phyloP scores from a whole-genome alignment of 1,284 basidiomycete species.

The Xerocomus cyaneibrunnescens region DNA sequence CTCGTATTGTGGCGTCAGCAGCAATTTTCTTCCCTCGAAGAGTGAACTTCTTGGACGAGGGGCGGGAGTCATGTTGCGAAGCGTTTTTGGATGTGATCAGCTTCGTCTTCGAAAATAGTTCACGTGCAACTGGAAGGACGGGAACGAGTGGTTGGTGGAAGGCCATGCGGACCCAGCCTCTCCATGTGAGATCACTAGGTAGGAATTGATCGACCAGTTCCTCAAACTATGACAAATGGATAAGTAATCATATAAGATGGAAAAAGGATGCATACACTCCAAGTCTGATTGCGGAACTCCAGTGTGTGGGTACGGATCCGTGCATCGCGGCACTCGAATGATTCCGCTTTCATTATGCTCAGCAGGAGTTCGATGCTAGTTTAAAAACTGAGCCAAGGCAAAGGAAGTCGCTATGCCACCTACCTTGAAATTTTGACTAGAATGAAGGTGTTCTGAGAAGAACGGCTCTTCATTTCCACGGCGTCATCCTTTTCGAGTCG shows the following conservation, averaged over 20 bases:
- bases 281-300: constrained; percentile 86
- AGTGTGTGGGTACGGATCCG: constrained; percentile 71
- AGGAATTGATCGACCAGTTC: constrained; percentile 82
- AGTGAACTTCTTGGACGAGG: constrained; percentile 24
- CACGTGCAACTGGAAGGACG: constrained; percentile 71
- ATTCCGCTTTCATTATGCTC: constrained; percentile 69
- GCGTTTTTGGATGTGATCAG: constrained; percentile 53
- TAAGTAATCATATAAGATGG: constrained; percentile 3
- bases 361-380: constrained; percentile 62
- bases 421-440: constrained; percentile 77
- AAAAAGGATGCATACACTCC: constrained; percentile 58
- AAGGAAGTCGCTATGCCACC: constrained; percentile 27
- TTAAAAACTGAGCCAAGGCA: constrained; percentile 14
- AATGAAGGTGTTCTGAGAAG: constrained; percentile 82
- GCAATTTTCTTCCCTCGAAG: constrained; percentile 23
- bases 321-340: constrained; percentile 72
- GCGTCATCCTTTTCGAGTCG: constrained; percentile 50
- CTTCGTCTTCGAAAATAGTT: constrained; percentile 73
- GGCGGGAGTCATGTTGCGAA: constrained; percentile 33
- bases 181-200: constrained; percentile 73
- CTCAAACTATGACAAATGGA: constrained; percentile 55
- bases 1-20: constrained; percentile 14
- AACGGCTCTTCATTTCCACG: constrained; percentile 74
- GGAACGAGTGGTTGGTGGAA: constrained; percentile 74
- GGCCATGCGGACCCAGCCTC: constrained; percentile 79